Base-by-base conservation (phyloP, 192 early-diverging fungal genomes). In the Gamsiella multidivaricata region DNA sequence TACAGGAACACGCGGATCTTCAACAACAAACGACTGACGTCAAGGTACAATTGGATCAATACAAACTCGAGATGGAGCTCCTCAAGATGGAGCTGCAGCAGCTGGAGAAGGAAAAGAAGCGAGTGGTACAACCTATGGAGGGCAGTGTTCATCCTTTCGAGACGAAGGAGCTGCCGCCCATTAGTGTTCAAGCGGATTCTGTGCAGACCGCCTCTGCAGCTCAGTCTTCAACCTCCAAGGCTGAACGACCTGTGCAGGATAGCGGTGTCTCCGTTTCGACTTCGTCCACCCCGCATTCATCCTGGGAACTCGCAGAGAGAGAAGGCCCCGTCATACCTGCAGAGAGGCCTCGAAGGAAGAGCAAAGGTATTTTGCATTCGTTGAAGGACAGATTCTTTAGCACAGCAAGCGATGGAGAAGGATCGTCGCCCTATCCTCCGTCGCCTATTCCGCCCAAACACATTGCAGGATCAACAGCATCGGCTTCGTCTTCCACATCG, bases 261-360 rank as follows among this genome's bases (percentile, higher is more conserved):
- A 78, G 74, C 12, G 74, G 74, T 3, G 74, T 69, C 3, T 78
- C 74, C 6, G 74, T 69, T 1, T 78, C 74, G 10, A 78, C 74
- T 0, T 56, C 59, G 6, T 78, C 74, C 15, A 78, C 74, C 14
- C 74, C 74, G 5, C 65, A 78, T 22, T 78, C 74, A 0, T 78
- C 74, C 20, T 78, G 74, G 74, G 74, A 78, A 32, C 32, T 78
- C 18, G 23, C 74, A 28, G 74, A 78, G 33, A 41, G 74, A 33
- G 74, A 78, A 9, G 50, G 46, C 2, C 57, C 74, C 32, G 36
- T 43, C 5, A 50, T 60, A 1, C 45, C 43, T 20, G 7, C 32
- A 12, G 74, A 69, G 20, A 20, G 74, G 26, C 65, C 74, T 8
- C 65, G 74, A n/a, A 52, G 74, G 46, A 78, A 78, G 54, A 78